phyloP scores from a whole-genome alignment of 805 yeast species.

The Wickerhamomyces tratensis region DNA sequence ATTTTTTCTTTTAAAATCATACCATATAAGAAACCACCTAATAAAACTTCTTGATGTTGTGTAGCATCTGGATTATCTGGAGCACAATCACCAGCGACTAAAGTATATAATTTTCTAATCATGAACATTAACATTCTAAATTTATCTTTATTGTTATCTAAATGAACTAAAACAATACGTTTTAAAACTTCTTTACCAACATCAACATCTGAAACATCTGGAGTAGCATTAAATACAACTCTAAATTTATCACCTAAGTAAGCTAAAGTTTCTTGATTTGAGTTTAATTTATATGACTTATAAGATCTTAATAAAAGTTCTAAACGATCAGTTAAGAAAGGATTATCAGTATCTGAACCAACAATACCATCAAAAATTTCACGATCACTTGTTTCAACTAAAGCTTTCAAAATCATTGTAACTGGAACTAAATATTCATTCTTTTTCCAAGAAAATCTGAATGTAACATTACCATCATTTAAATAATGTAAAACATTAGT shows the following conservation, averaged over 20 bases:
- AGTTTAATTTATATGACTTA: conserved; percentile 68
- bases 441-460: conserved; percentile 95
- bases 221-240: conserved; percentile 82
- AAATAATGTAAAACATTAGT: conserved; percentile 95
- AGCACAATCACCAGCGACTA: conserved; percentile 94
- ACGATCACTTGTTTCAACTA: conserved; percentile 84
- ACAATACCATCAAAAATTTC: conserved; percentile 95
- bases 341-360: conserved; percentile 77
- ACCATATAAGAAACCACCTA: conserved; percentile 94
- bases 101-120: conserved; percentile 89
- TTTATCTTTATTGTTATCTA: conserved; percentile 66
- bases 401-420: conserved; percentile 83
- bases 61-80: conserved; percentile 99
- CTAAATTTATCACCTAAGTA: conserved; percentile 94
- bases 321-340: conserved; percentile 96
- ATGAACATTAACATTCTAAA: conserved; percentile 82
- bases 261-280: conserved; percentile 84
- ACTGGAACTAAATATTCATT: conserved; percentile 93
- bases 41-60: conserved; percentile 92
- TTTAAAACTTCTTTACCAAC: conserved; percentile 80
- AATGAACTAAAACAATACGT: conserved; percentile 84
- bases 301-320: conserved; percentile 85
- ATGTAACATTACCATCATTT: conserved; percentile 91
- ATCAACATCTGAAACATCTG: conserved; percentile 80
- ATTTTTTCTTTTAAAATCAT: conserved; percentile 95